phyloP scores from a whole-genome alignment of 1,284 basidiomycete genomes.

The Phellinidium pouzarii region DNA sequence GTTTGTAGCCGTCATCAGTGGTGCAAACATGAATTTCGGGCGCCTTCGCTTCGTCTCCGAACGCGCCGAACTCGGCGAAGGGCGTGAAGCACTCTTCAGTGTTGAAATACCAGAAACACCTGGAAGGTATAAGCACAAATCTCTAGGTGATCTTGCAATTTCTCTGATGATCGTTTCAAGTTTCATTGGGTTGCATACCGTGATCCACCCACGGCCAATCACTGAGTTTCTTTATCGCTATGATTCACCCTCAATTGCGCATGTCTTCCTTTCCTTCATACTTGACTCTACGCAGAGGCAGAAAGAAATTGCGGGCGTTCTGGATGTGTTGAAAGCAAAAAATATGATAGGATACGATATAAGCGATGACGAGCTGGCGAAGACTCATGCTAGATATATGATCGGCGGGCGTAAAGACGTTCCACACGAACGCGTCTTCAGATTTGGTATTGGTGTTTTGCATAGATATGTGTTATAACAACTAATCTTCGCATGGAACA shows the following conservation, averaged over 20 bases:
- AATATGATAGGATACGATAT: constrained; percentile 87
- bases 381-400: constrained; percentile 92
- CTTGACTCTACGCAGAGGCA: constrained; percentile 59
- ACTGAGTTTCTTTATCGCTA: constrained; percentile 99
- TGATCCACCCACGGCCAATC: constrained; percentile 86
- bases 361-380: constrained; percentile 92
- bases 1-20: constrained; percentile 89
- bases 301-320: constrained; percentile 63
- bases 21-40: constrained; percentile 99
- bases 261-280: constrained; percentile 89
- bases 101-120: constrained; percentile 91
- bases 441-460: constrained; percentile 67
- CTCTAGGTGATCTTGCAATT: constrained; percentile 7
- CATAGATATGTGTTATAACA: background rate
- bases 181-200: constrained; percentile 81
- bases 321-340: constrained; percentile 51
- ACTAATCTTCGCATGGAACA: constrained; percentile 3
- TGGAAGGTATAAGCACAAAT: constrained; percentile 58
- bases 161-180: constrained; percentile 34
- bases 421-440: constrained; percentile 82
- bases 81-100: constrained; percentile 87
- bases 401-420: constrained; percentile 81
- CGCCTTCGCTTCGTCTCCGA: constrained; percentile 95
- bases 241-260: constrained; percentile 61
- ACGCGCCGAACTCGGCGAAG: constrained; percentile 94